Percentiles rank a stretch among this genome's conserved stretches.
Evolutionary conservation across 2,329 filamentous ascomycete genomes (phyloP).

Genomic region (Colletotrichum spinosum): DNA sequence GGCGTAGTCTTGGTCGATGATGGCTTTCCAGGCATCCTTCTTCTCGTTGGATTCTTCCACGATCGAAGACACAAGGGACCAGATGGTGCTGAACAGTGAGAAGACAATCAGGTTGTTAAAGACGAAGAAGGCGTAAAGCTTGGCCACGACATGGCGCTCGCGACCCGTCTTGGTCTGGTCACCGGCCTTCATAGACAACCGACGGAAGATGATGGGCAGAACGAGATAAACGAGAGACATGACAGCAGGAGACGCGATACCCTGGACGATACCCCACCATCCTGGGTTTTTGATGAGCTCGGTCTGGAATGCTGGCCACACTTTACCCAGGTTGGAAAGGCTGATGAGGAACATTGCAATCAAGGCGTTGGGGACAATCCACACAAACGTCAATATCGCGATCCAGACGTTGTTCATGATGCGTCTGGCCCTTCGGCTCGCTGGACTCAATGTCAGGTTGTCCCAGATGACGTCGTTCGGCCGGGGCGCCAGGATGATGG

Average conservation of each 20-base stretch:
- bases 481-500: slow-evolving; percentile 81
- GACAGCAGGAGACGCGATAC: slow-evolving; percentile 88
- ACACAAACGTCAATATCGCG: slow-evolving; percentile 80
- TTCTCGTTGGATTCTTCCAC: slow-evolving; percentile 64
- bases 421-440: slow-evolving; percentile 76
- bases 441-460: slow-evolving; percentile 81
- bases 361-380: slow-evolving; percentile 92
- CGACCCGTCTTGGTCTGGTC: slow-evolving; percentile 93
- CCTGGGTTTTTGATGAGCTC: slow-evolving; percentile 71
- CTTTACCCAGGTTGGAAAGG: slow-evolving; percentile 79
- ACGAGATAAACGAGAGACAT: slow-evolving; percentile 89
- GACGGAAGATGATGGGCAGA: slow-evolving; percentile 91
- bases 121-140: slow-evolving; percentile 95
- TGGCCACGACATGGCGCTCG: slow-evolving; percentile 89
- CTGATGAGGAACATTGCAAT: slow-evolving; percentile 96
- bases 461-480: slow-evolving; percentile 97
- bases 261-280: slow-evolving; percentile 90
- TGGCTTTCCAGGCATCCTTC: slow-evolving; percentile 75
- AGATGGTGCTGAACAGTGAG: slow-evolving; percentile 88
- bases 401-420: slow-evolving; percentile 90
- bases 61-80: slow-evolving; percentile 77
- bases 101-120: slow-evolving; percentile 98
- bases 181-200: slow-evolving; percentile 83
- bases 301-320: slow-evolving; percentile 81
- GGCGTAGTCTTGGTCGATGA: slow-evolving; percentile 73